These are phyloP conservation scores for Candolleomyces eurysporus DNA, from an alignment of 768 basidiomycete species.

Conservation along the genomic window DNA sequence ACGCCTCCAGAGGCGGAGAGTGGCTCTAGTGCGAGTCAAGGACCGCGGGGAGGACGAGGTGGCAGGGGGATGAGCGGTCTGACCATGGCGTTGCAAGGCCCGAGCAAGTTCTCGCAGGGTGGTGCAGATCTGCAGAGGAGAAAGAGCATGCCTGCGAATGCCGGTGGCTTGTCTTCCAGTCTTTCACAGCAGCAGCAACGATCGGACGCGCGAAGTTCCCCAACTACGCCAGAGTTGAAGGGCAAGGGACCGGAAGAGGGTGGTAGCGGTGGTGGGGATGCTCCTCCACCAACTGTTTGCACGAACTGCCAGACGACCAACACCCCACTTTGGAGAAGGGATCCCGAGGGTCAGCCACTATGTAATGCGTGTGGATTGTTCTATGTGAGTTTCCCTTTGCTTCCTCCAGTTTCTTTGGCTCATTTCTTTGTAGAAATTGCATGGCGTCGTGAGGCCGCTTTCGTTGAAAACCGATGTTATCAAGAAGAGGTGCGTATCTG, in stretches of 20 bases:
- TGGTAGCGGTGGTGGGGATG: slow-evolving; percentile 55
- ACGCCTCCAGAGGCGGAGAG: slow-evolving; percentile 34
- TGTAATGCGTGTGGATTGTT: slow-evolving; percentile 95
- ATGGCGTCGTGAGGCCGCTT: slow-evolving; percentile 90
- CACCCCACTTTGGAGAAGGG: slow-evolving; percentile 89
- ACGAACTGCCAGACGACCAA: slow-evolving; percentile 96
- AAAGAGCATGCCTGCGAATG: slow-evolving; percentile 3
- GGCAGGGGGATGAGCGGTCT: background rate
- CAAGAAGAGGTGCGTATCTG: slow-evolving; percentile 76
- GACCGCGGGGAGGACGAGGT: background rate
- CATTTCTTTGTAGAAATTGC: slow-evolving; percentile 68
- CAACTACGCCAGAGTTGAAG: slow-evolving; percentile 65
- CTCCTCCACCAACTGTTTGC: slow-evolving; percentile 71
- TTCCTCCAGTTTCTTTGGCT: background rate
- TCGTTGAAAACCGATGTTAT: slow-evolving; percentile 97
- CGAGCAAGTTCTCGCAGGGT: background rate
- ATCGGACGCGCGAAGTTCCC: slow-evolving; percentile 21
- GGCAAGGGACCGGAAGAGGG: slow-evolving; percentile 54
- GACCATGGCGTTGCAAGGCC: slow-evolving; percentile 1
- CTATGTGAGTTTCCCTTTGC: slow-evolving; percentile 58
- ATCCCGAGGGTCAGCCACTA: slow-evolving; percentile 89
- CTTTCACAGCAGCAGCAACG: background rate
- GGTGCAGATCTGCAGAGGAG: slow-evolving; percentile 3
- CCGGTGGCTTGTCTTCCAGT: background rate
- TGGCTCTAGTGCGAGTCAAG: background rate